Base-by-base conservation (phyloP, 495 filamentous ascomycete species). In the Tetracladium marchalianum region DNA sequence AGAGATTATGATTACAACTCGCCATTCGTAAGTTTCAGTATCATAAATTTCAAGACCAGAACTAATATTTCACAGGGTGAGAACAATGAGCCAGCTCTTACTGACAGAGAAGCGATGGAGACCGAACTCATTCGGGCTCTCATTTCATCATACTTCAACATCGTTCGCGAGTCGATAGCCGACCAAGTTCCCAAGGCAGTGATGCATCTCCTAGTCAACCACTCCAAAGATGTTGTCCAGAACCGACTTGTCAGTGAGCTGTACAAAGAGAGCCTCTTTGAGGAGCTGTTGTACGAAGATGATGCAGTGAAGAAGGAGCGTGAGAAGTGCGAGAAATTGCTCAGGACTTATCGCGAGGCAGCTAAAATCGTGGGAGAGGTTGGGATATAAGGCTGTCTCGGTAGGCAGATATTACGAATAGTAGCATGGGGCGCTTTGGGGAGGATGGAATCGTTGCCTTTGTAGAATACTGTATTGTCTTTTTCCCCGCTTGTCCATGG, bases 101-200 rank as follows among this genome's bases (percentile, higher is more conserved):
- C 87, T 2, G 92, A 98, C 41, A 82, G 93, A 39, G 92, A 98
- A 69, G 80, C 90, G 22, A 82, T 98, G 70, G 92, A 98, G 65
- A 95, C 92, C 7, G 92, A 98, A 65, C 77, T 98, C 18, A 98
- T 98, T 59, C 87, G 90, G 31, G 85, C 90, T 31, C 73, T 98
- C 31, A 98, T 98, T 55, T 90, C 84, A 43, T 95, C 88, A 1
- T 98, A 98, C 64, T 98, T 98, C 73, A 90, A 94, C 58, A 98
- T 98, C 53, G 92, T 98, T 10, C 85, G 92, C 43, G 92, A 98
- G 61, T 87, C 85, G 33, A 95, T 96, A 54, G 90, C 90, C 18
- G 92, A 98, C 58, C 90, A 97, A 64, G 93, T 98, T 15, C 92
- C 92, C 39, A 98, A 98, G 68, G 92, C 92, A 1, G 84, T 98